Conservation (phyloP, 352 stramenopile species). For the Phytophthora cryptogea region DNA sequence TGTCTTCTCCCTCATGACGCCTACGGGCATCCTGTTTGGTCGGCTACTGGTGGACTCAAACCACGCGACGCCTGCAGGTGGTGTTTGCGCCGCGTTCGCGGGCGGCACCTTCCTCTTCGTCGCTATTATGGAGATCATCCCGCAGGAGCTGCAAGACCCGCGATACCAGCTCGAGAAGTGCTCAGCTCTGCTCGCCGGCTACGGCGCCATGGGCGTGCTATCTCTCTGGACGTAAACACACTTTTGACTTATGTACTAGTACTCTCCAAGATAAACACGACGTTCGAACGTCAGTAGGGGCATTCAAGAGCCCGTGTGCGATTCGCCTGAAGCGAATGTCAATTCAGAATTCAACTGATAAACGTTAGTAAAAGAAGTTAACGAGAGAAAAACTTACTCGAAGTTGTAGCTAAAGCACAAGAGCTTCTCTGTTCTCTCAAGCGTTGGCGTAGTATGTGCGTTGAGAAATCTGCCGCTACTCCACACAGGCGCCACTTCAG, state of each 20-base stretch:
- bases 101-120: constrained; percentile 86
- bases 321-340: constrained; percentile 14
- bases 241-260: constrained; percentile 25
- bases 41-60: constrained; percentile 51
- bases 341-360: constrained; percentile 28
- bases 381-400: constrained; percentile 34
- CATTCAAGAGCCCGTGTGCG: constrained; percentile 28
- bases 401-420: constrained; percentile 19
- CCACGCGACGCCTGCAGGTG: constrained; percentile 50
- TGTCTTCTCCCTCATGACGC: constrained; percentile 80
- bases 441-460: background rate
- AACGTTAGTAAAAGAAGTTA: constrained; percentile 34
- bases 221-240: constrained; percentile 69
- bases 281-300: constrained; percentile 15
- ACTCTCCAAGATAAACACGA: constrained; percentile 33
- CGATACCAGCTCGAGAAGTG: constrained; percentile 56
- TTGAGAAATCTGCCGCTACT: constrained; percentile 2
- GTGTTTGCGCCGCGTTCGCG: constrained; percentile 75
- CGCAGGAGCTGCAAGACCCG: constrained; percentile 72
- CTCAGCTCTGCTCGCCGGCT: constrained; percentile 57
- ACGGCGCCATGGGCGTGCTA: constrained; percentile 63
- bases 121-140: constrained; percentile 82
- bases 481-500: constrained; percentile 1
- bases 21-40: constrained; percentile 67
- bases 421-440: constrained; percentile 7